A percentile compares a stretch with the other conserved stretches of the same genome.
Conservation (phyloP, 306 rosid species). For the Malus fusca region DNA sequence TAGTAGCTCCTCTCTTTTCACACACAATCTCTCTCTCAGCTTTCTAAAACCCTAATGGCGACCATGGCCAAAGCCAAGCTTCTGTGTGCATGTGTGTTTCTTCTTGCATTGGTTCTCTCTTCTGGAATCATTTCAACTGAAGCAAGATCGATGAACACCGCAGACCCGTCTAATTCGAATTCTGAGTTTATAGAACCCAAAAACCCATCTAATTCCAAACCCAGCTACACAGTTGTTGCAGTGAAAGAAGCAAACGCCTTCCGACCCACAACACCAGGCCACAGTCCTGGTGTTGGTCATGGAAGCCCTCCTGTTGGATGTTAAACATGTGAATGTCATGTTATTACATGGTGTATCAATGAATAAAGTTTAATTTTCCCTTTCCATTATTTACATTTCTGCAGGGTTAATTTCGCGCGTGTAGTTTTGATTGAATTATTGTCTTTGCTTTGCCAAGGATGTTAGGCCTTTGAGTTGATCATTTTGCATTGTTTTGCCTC, state of each 20-base stretch:
- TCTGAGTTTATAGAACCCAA: not conserved
- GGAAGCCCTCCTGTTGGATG: too few species aligned
- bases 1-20: not conserved
- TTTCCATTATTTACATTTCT: too few species aligned
- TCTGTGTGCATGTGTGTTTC: not conserved
- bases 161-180: not conserved
- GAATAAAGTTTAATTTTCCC: too few species aligned
- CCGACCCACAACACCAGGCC: not conserved
- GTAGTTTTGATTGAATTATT: too few species aligned
- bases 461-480: too few species aligned
- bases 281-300: not conserved
- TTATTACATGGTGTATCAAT: too few species aligned
- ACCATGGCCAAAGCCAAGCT: not conserved
- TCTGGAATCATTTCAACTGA: not conserved
- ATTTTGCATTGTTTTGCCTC: too few species aligned
- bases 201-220: not conserved
- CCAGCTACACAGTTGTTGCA: not conserved
- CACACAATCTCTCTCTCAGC: not conserved
- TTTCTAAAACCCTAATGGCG: not conserved
- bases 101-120: not conserved
- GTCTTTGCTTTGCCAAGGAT: too few species aligned
- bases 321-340: too few species aligned
- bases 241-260: not conserved
- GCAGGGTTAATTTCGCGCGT: too few species aligned
- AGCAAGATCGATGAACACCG: not conserved